Evolutionary conservation across 768 basidiomycete genomes (phyloP).

Genomic region (Saitozyma podzolica): DNA sequence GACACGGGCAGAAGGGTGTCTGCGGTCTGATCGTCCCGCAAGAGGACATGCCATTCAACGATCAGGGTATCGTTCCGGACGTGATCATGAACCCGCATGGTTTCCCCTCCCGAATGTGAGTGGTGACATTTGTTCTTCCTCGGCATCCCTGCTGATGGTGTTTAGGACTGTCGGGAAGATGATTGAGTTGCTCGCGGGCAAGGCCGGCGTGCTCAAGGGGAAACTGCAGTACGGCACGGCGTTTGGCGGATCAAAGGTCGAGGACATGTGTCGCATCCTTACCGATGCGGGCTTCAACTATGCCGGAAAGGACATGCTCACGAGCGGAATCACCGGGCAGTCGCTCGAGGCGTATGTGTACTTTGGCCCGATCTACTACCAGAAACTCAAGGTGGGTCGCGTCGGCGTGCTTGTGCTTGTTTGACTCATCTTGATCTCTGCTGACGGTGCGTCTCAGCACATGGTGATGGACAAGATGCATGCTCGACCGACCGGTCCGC

Average conservation of each 20-base stretch:
- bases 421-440: neutral
- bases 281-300: slow-evolving; percentile 96
- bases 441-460: slow-evolving; percentile 63
- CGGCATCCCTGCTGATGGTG: too few relatives aligned
- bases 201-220: slow-evolving; percentile 89
- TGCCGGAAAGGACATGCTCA: slow-evolving; percentile 98
- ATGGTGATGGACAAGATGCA: slow-evolving; percentile 99
- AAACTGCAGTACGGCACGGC: slow-evolving; percentile 58
- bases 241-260: slow-evolving; percentile 97
- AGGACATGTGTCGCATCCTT: slow-evolving; percentile 96
- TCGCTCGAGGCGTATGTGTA: slow-evolving; percentile 95
- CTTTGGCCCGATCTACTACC: slow-evolving; percentile 98
- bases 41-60: slow-evolving; percentile 98
- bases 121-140: too few relatives aligned
- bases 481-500: slow-evolving; percentile 92
- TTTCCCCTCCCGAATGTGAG: slow-evolving; percentile 80
- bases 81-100: slow-evolving; percentile 99
- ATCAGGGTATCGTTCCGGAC: slow-evolving; percentile 92
- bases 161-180: slow-evolving; percentile 98
- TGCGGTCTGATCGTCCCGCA: slow-evolving; percentile 98
- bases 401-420: neutral
- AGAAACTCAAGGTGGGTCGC: slow-evolving; percentile 87
- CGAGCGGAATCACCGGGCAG: slow-evolving; percentile 96
- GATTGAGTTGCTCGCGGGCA: slow-evolving; percentile 95
- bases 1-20: slow-evolving; percentile 98